Base-by-base conservation (phyloP, 495 filamentous ascomycete species). In the Xylaria venustula region DNA sequence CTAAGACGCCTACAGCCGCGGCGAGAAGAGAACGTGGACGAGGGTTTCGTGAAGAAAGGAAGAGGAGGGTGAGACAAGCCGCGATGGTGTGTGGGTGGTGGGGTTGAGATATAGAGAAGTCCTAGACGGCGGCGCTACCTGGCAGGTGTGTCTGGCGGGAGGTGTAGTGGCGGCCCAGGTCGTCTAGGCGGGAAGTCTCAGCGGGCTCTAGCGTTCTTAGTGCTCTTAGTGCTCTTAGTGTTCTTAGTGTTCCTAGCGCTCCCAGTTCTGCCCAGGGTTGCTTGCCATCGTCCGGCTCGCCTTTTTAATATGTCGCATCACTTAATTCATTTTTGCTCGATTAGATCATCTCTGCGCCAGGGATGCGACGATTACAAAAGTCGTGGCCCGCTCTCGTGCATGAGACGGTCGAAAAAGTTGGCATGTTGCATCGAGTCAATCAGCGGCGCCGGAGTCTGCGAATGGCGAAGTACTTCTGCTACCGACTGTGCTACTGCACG, bases 1-100 rank as follows among this genome's bases (percentile, higher is more conserved):
- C 76, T 78, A 76, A 71, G 76, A 78, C 79, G 76, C 81, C 82
- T 77, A 70, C 69, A 74, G 68, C 78, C 73, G 73, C 73, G 70
- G 77, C 66, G 78, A 79, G 76, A 76, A 78, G 75, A 77, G 77
- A 80, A 78, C 54, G 76, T 67, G 64, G 72, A 75, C 67, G 71
- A 74, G 70, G 30, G 69, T 63, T 67, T 78, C 75, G 77, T 77
- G 74, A 77, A 71, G 74, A 71, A 57, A 72, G 71, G 65, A 77
- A 69, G 73, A 72, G 74, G 77, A 78, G 76, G 76, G 78, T 77
- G 67, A 77, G 76, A 69, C 74, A 68, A 48, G 42, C 48, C 23
- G 46, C 32, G 42, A 41, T 53, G 44, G 72, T 76, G 74, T 72
- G 66, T 66, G 71, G 69, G 74, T 71, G 75, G 67, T 68, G 65